Conservation (phyloP, 208 protist genomes). For the Kentomonas sorsogonicus region DNA sequence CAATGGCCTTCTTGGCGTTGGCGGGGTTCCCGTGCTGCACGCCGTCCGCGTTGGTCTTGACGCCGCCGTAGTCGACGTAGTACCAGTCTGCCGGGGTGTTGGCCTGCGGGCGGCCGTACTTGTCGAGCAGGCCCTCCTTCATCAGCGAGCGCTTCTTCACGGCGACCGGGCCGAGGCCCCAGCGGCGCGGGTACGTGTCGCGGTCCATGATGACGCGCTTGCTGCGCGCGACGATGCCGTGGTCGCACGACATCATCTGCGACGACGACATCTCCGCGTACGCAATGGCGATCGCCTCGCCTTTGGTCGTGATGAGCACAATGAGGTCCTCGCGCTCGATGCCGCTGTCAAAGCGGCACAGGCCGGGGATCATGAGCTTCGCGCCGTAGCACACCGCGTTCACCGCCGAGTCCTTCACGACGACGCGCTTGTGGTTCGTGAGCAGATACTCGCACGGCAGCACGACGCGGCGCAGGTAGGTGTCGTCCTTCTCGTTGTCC, state of each 20-base stretch:
- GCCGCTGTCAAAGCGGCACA: constrained; percentile 95
- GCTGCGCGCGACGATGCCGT: constrained; percentile 97
- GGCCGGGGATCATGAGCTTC: constrained; percentile 98
- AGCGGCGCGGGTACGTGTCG: constrained; percentile 98
- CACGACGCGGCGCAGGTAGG: constrained; percentile 96
- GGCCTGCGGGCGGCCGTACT: constrained; percentile 97
- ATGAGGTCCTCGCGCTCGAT: constrained; percentile 97
- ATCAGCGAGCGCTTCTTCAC: constrained; percentile 97
- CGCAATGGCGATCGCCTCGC: constrained; percentile 98
- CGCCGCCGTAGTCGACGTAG: constrained; percentile 92
- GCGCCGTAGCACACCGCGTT: constrained; percentile 99
- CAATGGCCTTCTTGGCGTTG: constrained; percentile 25
- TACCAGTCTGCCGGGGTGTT: constrained; percentile 96
- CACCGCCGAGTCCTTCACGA: constrained; percentile 99
- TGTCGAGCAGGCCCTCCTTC: constrained; percentile 96
- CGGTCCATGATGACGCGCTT: constrained; percentile 99
- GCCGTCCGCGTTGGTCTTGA: constrained; percentile 81
- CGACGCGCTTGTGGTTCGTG: constrained; percentile 96
- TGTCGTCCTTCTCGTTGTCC: constrained; percentile 97
- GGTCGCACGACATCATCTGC: constrained; percentile 95
- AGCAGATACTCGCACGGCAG: constrained; percentile 98
- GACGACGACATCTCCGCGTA: constrained; percentile 98
- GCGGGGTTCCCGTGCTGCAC: constrained; percentile 69
- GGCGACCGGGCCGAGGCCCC: constrained; percentile 96
- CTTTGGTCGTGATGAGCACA: constrained; percentile 99